Evolutionary conservation across 306 rosid genomes (phyloP).

Genomic region (Medicago truncatula): DNA sequence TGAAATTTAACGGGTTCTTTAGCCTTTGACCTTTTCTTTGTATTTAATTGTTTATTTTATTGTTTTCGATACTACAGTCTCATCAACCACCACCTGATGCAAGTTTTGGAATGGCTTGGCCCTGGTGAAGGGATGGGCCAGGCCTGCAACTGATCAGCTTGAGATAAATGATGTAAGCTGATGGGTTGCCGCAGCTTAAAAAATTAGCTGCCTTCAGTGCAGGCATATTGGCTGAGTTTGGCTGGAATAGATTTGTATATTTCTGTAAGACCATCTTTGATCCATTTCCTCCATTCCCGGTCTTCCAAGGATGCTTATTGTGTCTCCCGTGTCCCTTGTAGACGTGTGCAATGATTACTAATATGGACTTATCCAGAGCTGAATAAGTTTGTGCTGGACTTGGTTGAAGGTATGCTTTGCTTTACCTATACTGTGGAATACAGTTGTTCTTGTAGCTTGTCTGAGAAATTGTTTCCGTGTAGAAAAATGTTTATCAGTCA

Average conservation of each 20-base stretch:
- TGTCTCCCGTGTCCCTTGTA: constrained; percentile 45
- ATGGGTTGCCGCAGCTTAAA: constrained; percentile 44
- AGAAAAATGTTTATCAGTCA: not conserved
- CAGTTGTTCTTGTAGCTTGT: constrained; percentile 2
- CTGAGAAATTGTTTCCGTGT: constrained; percentile 15
- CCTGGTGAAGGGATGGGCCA: constrained; percentile 96
- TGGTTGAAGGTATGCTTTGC: constrained; percentile 60
- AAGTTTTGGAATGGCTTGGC: constrained; percentile 97
- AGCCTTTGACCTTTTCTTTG: not conserved
- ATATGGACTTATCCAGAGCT: constrained; percentile 45
- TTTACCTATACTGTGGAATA: not conserved
- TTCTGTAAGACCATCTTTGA: constrained; percentile 35
- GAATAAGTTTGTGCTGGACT: constrained; percentile 50
- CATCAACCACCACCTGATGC: constrained; percentile 90
- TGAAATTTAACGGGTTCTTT: not conserved
- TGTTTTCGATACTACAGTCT: constrained; percentile 61
- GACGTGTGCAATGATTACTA: constrained; percentile 42
- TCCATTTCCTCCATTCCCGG: constrained; percentile 70
- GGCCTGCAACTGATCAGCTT: constrained; percentile 86
- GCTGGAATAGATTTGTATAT: constrained; percentile 49
- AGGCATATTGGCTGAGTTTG: constrained; percentile 87
- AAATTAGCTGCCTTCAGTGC: constrained; percentile 70
- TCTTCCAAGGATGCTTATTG: constrained; percentile 56
- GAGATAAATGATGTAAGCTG: constrained; percentile 44
- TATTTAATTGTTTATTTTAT: constrained; percentile 16